Base-by-base conservation (phyloP, 2,329 filamentous ascomycete species). In the Mollisiaceae sp. region DNA sequence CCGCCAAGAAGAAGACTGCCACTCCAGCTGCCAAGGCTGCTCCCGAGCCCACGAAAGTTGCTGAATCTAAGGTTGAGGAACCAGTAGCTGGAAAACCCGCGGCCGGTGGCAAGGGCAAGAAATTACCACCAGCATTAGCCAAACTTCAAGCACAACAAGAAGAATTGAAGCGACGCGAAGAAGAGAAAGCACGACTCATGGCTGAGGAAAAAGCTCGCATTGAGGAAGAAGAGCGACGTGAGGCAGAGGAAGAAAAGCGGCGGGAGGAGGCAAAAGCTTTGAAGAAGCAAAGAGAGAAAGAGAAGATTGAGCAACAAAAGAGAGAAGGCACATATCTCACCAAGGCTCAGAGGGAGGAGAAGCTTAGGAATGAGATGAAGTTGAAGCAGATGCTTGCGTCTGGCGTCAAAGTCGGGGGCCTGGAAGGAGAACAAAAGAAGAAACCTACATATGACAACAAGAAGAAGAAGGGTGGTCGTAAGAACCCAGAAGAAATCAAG, bases 251-350 rank as follows among this genome's bases (percentile, higher is more conserved):
- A 73, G 77, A 81, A 64, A 88, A 89, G 79, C 85, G 83, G 65
- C 88, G 82, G 70, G 91, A 92, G 73, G 92, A 94, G 75, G 87
- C 88, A 60, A 92, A 87, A 78, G 88, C 88, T 1, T 79, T 88
- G 52, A 94, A 91, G 84, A 95, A 94, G 83, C 91, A 93, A 74
- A 93, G 87, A 76, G 92, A 96, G 74, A 94, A 91, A 82, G 91
- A 94, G 78, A 92, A 86, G 79, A 89, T 94, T 67, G 92, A 95
- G 76, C 90, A 94, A 80, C 86, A 93, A 64, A 95, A 94, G 85
- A 92, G 91, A 78, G 91, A 93, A 77, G 92, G 92, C 77, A 94
- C 92, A 75, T 94, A 91, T 79, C 81, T 94, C 74, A 94, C 92
- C 70, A 94, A 94, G 79, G 91, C 92, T 15, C 91, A 96, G 77